A percentile compares a stretch with the other conserved stretches of the same genome.
These are phyloP conservation scores for Trichoderma lentiforme DNA, from an alignment of 2,329 filamentous ascomycete species.

Conservation along the genomic window DNA sequence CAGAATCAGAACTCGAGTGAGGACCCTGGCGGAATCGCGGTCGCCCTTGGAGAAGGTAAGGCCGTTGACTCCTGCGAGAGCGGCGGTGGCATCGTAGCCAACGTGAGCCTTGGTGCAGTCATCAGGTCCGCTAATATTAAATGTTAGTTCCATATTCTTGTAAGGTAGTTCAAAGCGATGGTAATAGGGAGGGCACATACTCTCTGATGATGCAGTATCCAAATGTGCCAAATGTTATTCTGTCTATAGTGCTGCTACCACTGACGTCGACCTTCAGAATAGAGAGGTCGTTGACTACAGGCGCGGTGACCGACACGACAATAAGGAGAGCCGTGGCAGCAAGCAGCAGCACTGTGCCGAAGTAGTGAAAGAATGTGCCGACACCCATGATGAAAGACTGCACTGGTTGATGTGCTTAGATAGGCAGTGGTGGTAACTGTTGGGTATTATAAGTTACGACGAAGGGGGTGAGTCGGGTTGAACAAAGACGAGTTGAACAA, in stretches of 20 bases:
- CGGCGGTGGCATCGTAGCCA: slow-evolving; percentile 53
- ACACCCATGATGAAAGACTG: slow-evolving; percentile 41
- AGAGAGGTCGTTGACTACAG: slow-evolving; percentile 53
- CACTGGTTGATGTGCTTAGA: not conserved
- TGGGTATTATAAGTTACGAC: not conserved
- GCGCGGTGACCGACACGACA: slow-evolving; percentile 56
- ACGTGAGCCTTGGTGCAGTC: slow-evolving; percentile 47
- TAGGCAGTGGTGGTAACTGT: not conserved
- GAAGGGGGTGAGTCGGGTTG: not conserved
- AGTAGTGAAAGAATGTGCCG: slow-evolving; percentile 51
- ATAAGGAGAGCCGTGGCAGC: slow-evolving; percentile 53
- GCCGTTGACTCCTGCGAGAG: slow-evolving; percentile 40
- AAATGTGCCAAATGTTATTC: slow-evolving; percentile 57
- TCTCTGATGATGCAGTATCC: slow-evolving; percentile 48
- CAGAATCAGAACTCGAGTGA: slow-evolving; percentile 59
- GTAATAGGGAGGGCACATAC: slow-evolving; percentile 21
- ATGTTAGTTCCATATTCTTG: not conserved
- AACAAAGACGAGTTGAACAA: not conserved
- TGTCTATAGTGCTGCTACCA: slow-evolving; percentile 28
- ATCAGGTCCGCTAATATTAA: slow-evolving; percentile 36
- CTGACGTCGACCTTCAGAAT: slow-evolving; percentile 52
- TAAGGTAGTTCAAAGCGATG: not conserved
- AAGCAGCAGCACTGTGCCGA: slow-evolving; percentile 58
- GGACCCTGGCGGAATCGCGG: slow-evolving; percentile 42
- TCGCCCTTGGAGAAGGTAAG: slow-evolving; percentile 42